Conservation (phyloP, 163 green algal genomes). For the Scenedesmus sp. region DNA sequence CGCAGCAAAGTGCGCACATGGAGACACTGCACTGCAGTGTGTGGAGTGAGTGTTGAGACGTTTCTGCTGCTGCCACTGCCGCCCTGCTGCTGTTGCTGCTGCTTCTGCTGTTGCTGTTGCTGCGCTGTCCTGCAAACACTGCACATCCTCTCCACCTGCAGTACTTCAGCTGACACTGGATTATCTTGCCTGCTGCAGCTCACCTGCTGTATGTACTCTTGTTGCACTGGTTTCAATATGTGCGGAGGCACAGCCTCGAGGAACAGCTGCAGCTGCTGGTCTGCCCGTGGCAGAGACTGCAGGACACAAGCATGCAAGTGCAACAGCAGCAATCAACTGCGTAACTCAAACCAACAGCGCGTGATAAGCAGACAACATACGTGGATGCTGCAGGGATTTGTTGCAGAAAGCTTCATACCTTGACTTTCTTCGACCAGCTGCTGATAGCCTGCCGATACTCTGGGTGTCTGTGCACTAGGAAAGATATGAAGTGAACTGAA, state of each 20-base stretch:
- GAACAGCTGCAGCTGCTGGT: background rate
- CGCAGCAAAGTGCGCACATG: background rate
- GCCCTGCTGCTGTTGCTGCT: background rate
- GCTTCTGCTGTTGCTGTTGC: background rate
- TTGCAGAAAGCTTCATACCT: background rate
- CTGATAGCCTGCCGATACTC: background rate
- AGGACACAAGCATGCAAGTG: background rate
- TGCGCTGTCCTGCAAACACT: background rate
- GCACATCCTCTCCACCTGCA: background rate
- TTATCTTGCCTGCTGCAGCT: background rate
- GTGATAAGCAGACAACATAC: background rate
- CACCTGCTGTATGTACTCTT: background rate
- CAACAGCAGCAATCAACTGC: background rate
- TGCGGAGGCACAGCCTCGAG: background rate
- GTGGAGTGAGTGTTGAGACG: background rate
- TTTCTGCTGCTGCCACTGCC: background rate
- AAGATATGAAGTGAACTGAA: background rate
- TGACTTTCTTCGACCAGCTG: background rate
- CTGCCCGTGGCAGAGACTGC: background rate
- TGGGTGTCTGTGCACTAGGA: slow-evolving; percentile 13
- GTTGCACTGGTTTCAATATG: background rate
- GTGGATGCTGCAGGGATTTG: background rate
- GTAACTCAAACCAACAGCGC: background rate
- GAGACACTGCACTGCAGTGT: background rate
- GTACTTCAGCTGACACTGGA: background rate